Evolutionary conservation across 306 rosid genomes (phyloP), one percentile per base, ranked within the genome.

Genomic region (Sicyos baderoa): DNA sequence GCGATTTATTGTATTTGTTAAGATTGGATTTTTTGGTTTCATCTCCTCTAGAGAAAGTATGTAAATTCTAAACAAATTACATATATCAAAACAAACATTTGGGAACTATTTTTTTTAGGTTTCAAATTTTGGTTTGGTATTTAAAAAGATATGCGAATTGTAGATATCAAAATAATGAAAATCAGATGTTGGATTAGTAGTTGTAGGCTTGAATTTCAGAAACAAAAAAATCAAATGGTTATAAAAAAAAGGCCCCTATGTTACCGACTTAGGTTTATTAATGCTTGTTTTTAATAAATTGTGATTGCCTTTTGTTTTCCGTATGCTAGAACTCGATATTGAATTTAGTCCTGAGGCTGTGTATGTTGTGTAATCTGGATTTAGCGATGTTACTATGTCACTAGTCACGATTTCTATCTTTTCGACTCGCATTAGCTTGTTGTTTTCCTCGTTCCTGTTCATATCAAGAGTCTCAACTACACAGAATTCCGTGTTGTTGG

Each of bases 341-440:
- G 52, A 63, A 42, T 42, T 42, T 12, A 11, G n/a, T 63, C 25
- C 45, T 19, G 54, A 18, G 17, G 61, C 49, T 55, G 8, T 4
- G 40, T 27, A 17, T 37, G 22, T 44, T 55, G 7, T 44, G 21
- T 25, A 18, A 29, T 71, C 23, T 55, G 75, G n/a, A 71, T 71
- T 71, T 5, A 44, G 50, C 55, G 65, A 54, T 11, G 13, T 81
- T 54, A 18, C 58, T 54, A 51, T 53, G 51, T 13, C 58, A 9
- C 56, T 3, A 52, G 51, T 13, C 58, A 9, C 56, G 3, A 52
- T 52, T 10, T 52, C 22, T 54, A 23, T 1, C 23, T 53, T 11
- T 55, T 55, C 35, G 16, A 10, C 35, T 10, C 22, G n/a, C 37
- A 55, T 21, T 56, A 6, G 25, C 58, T 19, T 18, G 58, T 54